phyloP scores from a whole-genome alignment of 2,329 filamentous ascomycete genomes.

The Myriangium duriaei region DNA sequence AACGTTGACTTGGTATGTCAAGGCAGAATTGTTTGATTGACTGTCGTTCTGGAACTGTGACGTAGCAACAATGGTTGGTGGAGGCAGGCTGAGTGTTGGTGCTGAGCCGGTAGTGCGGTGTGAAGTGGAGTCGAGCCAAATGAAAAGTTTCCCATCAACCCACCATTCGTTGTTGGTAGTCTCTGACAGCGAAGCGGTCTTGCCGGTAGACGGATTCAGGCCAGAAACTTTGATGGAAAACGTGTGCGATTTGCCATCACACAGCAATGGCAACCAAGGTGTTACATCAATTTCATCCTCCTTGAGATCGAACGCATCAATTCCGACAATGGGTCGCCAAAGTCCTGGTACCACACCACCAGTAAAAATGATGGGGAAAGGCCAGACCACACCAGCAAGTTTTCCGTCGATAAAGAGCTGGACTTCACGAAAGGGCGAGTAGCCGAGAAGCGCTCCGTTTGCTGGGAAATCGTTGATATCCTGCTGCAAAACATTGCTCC shows the following conservation, averaged over 20 bases:
- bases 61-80: conserved; percentile 23
- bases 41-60: background rate
- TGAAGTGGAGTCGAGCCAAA: conserved; percentile 52
- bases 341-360: conserved; percentile 66
- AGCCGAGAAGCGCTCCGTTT: conserved; percentile 47
- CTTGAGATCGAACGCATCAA: conserved; percentile 64
- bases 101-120: conserved; percentile 39
- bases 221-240: conserved; percentile 59
- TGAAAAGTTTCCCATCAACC: conserved; percentile 65
- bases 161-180: conserved; percentile 58
- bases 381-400: conserved; percentile 66
- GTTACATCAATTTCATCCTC: conserved; percentile 77
- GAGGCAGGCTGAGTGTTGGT: conserved; percentile 24
- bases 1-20: conserved; percentile 42
- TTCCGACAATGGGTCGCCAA: conserved; percentile 66
- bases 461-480: conserved; percentile 47
- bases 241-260: conserved; percentile 50
- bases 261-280: conserved; percentile 58
- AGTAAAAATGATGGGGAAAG: conserved; percentile 71
- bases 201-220: conserved; percentile 43
- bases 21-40: conserved; percentile 3
- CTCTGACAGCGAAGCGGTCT: conserved; percentile 37
- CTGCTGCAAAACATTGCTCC: conserved; percentile 58
- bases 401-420: conserved; percentile 62
- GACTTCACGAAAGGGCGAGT: conserved; percentile 65